phyloP scores from a whole-genome alignment of 1,139 yeast genomes.

The Lodderomyces jiufengensis region DNA sequence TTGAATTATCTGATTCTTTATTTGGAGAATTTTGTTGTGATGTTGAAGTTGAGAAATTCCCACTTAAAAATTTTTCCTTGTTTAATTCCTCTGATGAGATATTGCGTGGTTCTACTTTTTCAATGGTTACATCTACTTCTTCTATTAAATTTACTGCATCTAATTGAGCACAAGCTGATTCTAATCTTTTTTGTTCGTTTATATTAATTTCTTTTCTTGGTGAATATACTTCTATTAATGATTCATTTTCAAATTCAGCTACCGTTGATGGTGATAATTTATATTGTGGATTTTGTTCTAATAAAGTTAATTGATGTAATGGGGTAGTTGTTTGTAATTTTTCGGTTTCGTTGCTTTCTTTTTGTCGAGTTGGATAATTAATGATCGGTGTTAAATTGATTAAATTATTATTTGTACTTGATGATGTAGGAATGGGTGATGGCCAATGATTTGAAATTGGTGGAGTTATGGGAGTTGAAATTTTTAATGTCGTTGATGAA shows the following conservation, averaged over 20 bases:
- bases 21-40: slow-evolving; percentile 14
- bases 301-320: background rate
- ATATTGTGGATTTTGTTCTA: background rate
- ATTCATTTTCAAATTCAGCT: slow-evolving; percentile 8
- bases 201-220: slow-evolving; percentile 3
- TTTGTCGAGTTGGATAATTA: background rate
- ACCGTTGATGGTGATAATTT: slow-evolving; percentile 1
- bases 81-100: background rate
- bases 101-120: background rate
- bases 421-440: background rate
- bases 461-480: background rate
- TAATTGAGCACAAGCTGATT: slow-evolving; percentile 1
- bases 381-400: background rate
- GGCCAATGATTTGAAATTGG: background rate
- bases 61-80: slow-evolving; percentile 13
- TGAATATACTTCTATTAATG: slow-evolving; percentile 4
- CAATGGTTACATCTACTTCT: background rate
- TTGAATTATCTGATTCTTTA: slow-evolving; percentile 13
- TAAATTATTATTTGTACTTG: background rate
- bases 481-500: background rate
- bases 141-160: background rate
- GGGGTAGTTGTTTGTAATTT: background rate
- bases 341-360: background rate
- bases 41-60: slow-evolving; percentile 20
- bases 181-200: background rate